Percentiles rank a stretch among this genome's conserved stretches.
phyloP scores from a whole-genome alignment of 495 filamentous ascomycete genomes.

The Aspergillus cavernicola region DNA sequence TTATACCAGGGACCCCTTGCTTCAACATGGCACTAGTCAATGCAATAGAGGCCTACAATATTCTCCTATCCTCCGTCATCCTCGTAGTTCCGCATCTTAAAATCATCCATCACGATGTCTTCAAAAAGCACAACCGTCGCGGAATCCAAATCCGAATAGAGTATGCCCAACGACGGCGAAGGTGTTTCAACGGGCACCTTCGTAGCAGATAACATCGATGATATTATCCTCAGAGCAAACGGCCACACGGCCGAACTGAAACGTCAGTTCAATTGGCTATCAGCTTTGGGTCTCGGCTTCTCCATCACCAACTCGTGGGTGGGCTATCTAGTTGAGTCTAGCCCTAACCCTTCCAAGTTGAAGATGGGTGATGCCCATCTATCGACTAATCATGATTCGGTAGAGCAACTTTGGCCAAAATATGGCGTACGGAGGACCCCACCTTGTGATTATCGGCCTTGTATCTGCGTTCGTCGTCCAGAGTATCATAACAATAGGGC shows the following conservation, averaged over 20 bases:
- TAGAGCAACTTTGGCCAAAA: slow-evolving; percentile 26
- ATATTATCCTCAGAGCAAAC: slow-evolving; percentile 31
- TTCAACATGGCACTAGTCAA: too few relatives aligned
- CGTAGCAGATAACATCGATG: slow-evolving; percentile 4
- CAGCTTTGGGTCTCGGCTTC: slow-evolving; percentile 30
- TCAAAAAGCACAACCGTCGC: not conserved
- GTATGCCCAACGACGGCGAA: not conserved
- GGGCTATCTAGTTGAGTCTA: slow-evolving; percentile 21
- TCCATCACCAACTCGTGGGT: slow-evolving; percentile 39
- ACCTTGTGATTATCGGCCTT: slow-evolving; percentile 7
- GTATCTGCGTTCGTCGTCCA: slow-evolving; percentile 19
- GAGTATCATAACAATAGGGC: slow-evolving; percentile 23
- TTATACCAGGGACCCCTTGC: too few relatives aligned
- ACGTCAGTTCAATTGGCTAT: slow-evolving; percentile 28
- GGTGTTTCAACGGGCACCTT: not conserved
- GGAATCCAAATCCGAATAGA: not conserved
- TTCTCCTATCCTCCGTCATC: too few relatives aligned
- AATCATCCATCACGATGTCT: not conserved
- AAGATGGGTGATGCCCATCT: too few relatives aligned
- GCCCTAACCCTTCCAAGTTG: not conserved
- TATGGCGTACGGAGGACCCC: slow-evolving; percentile 21
- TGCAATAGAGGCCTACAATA: too few relatives aligned
- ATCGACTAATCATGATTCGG: not conserved
- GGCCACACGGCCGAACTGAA: slow-evolving; percentile 29
- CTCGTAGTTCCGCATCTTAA: too few relatives aligned